Evolutionary conservation across 805 yeast species (phyloP).

Genomic region (Kodamaea kakaduensis): DNA sequence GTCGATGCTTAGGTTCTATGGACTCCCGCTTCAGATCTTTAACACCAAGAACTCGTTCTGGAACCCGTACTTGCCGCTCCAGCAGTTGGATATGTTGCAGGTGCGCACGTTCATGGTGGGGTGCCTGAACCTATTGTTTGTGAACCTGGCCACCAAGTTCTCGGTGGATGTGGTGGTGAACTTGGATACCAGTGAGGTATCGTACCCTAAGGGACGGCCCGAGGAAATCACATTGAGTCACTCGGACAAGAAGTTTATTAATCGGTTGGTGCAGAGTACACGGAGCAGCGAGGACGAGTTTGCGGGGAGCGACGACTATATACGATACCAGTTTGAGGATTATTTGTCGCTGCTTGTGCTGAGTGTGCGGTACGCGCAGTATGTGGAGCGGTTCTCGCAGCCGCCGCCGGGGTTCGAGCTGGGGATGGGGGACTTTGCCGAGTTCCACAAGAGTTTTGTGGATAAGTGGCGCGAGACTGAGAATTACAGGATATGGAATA

Average conservation of each 20-base stretch:
- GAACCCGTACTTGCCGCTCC: conserved; percentile 91
- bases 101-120: conserved; percentile 71
- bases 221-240: conserved; percentile 31
- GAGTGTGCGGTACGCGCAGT: conserved; percentile 64
- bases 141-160: conserved; percentile 55
- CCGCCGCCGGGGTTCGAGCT: conserved; percentile 41
- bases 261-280: conserved; percentile 36
- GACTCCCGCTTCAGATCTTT: conserved; percentile 83
- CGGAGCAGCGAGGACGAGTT: conserved; percentile 30
- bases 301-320: conserved; percentile 68
- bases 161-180: conserved; percentile 71
- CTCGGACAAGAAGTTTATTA: conserved; percentile 73
- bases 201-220: conserved; percentile 36
- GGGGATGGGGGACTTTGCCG: conserved; percentile 25
- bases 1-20: conserved; percentile 75
- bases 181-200: conserved; percentile 52
- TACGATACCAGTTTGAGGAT: conserved; percentile 85
- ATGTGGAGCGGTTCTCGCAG: conserved; percentile 35
- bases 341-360: conserved; percentile 75
- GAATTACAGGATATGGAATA: conserved; percentile 39
- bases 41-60: conserved; percentile 79
- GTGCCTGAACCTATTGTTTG: conserved; percentile 77
- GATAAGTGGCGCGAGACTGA: conserved; percentile 31
- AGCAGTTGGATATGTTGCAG: conserved; percentile 74
- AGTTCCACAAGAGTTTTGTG: conserved; percentile 32